These are phyloP conservation scores for Calycina marina DNA, from an alignment of 2,329 filamentous ascomycete species.

Conservation along the genomic window DNA sequence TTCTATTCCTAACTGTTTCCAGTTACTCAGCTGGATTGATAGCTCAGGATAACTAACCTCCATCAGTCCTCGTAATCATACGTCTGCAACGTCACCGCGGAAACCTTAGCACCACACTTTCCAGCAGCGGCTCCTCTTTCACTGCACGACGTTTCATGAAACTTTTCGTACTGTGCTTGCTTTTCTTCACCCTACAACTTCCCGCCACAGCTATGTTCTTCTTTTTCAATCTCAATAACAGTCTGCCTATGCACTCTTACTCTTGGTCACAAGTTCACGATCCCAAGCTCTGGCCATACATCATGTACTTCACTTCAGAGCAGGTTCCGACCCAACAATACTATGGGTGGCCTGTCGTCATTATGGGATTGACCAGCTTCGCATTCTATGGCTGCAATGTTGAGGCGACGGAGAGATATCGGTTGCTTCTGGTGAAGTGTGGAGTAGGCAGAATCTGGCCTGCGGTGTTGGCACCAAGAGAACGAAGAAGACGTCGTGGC, in stretches of 20 bases:
- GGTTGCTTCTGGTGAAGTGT: constrained; percentile 7
- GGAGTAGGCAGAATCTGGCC: constrained; percentile 16
- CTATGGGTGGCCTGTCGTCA: constrained; percentile 43
- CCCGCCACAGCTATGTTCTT: constrained; percentile 38
- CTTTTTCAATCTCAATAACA: constrained; percentile 28
- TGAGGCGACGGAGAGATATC: constrained; percentile 42
- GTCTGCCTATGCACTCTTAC: constrained; percentile 26
- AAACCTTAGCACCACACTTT: constrained; percentile 40
- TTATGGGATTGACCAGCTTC: constrained; percentile 39
- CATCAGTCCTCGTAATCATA: constrained; percentile 43
- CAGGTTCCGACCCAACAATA: constrained; percentile 28
- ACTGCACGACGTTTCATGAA: constrained; percentile 47
- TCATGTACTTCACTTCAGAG: constrained; percentile 29
- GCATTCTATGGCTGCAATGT: constrained; percentile 49
- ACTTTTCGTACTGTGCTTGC: constrained; percentile 40
- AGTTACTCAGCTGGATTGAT: background rate
- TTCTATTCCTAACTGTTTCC: constrained; percentile 9
- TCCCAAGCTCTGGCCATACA: constrained; percentile 29
- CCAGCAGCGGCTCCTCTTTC: constrained; percentile 32
- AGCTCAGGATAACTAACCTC: constrained; percentile 8
- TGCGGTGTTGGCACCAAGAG: constrained; percentile 5
- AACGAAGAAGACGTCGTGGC: constrained; percentile 1
- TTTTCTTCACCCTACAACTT: constrained; percentile 33
- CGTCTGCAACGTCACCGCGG: constrained; percentile 46
- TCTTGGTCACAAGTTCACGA: constrained; percentile 39